phyloP scores from a whole-genome alignment of 441 rosid genomes.

The Eruca vesicaria region DNA sequence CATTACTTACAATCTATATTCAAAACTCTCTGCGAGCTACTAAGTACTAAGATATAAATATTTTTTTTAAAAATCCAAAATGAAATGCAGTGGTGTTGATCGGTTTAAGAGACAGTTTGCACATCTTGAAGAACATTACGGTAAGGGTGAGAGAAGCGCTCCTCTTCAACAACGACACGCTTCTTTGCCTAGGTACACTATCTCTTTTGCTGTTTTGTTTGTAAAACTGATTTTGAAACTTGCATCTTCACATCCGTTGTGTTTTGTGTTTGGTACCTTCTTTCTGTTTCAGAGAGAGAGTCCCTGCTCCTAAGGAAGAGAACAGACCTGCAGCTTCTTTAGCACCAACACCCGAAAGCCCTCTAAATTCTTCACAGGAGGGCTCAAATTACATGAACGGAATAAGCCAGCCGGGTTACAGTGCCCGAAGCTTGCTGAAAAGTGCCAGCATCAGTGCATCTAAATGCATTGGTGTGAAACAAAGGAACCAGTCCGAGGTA shows the following conservation, averaged over 20 bases:
- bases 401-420: constrained; percentile 33
- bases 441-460: constrained; percentile 89
- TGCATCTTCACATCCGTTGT: neutral
- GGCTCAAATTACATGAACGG: constrained; percentile 40
- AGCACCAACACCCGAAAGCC: constrained; percentile 47
- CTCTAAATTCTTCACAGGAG: constrained; percentile 44
- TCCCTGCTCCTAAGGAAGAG: constrained; percentile 48
- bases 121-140: constrained; percentile 77
- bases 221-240: neutral
- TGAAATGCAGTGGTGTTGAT: constrained; percentile 70
- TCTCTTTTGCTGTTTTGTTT: neutral
- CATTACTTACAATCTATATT: neutral
- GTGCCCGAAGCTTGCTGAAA: constrained; percentile 65
- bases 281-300: constrained; percentile 61
- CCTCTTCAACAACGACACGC: constrained; percentile 82
- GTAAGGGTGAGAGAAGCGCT: constrained; percentile 55
- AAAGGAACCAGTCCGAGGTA: constrained; percentile 56
- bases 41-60: neutral
- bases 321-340: constrained; percentile 50
- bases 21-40: neutral
- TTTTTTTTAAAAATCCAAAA: neutral
- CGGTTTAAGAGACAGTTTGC: constrained; percentile 92
- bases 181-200: constrained; percentile 82
- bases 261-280: neutral
- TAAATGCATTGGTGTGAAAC: constrained; percentile 58